These are phyloP conservation scores for Penicillium verrucosum DNA, from an alignment of 2,329 filamentous ascomycete species.

Conservation along the genomic window DNA sequence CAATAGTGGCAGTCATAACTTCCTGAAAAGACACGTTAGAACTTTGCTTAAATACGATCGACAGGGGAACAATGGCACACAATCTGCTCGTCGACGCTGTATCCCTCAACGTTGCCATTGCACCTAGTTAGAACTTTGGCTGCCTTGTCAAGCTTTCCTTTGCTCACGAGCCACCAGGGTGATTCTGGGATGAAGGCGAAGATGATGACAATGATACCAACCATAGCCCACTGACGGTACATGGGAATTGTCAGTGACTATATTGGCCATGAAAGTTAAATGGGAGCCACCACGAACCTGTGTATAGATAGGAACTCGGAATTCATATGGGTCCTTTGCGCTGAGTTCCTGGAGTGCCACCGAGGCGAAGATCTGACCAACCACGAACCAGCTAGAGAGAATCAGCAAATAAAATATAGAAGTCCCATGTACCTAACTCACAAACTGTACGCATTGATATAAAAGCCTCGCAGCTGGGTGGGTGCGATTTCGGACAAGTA, in stretches of 20 bases:
- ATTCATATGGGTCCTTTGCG: slow-evolving; percentile 32
- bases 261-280: not conserved
- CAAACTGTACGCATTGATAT: slow-evolving; percentile 43
- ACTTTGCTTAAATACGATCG: not conserved
- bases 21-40: slow-evolving; percentile 17
- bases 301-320: slow-evolving; percentile 43
- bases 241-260: not conserved
- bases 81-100: slow-evolving; percentile 34
- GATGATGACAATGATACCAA: slow-evolving; percentile 42
- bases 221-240: slow-evolving; percentile 41
- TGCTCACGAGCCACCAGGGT: slow-evolving; percentile 41
- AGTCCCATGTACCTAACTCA: slow-evolving; percentile 6
- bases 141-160: slow-evolving; percentile 33
- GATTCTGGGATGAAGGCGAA: slow-evolving; percentile 37
- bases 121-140: slow-evolving; percentile 27
- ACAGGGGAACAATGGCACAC: slow-evolving; percentile 11
- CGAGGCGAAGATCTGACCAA: slow-evolving; percentile 45
- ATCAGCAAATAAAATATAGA: too few relatives aligned
- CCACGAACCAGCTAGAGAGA: slow-evolving; percentile 39
- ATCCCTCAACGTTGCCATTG: slow-evolving; percentile 33
- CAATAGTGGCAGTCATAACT: slow-evolving; percentile 37
- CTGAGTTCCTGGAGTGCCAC: slow-evolving; percentile 42
- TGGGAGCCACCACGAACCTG: slow-evolving; percentile 26
- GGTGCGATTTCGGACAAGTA: slow-evolving; percentile 46
- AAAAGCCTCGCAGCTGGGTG: slow-evolving; percentile 40